phyloP scores from a whole-genome alignment of 805 yeast species.

The Ogataea nitratoaversa region DNA sequence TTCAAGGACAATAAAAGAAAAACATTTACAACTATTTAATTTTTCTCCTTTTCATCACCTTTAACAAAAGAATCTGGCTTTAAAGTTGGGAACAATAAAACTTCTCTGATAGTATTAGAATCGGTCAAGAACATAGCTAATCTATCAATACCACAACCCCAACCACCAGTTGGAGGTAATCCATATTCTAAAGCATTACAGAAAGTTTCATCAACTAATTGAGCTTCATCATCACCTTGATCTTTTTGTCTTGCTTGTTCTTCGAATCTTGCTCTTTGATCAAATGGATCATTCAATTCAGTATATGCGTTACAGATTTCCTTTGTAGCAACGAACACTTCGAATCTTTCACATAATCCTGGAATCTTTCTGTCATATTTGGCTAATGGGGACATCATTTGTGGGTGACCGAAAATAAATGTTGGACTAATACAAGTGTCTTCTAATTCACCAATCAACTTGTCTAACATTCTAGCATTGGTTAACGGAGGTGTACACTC shows the following conservation, averaged over 20 bases:
- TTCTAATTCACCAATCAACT: constrained; percentile 94
- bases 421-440: constrained; percentile 95
- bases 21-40: constrained; percentile 5
- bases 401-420: constrained; percentile 97
- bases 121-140: constrained; percentile 96
- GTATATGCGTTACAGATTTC: constrained; percentile 98
- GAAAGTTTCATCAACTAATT: constrained; percentile 92
- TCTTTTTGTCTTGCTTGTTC: constrained; percentile 98
- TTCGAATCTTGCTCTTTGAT: constrained; percentile 95
- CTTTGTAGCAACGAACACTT: constrained; percentile 97
- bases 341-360: constrained; percentile 97
- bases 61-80: constrained; percentile 71
- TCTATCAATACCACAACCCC: constrained; percentile 99
- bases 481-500: constrained; percentile 90
- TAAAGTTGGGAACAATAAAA: constrained; percentile 95
- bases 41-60: constrained; percentile 31
- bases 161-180: constrained; percentile 98
- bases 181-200: constrained; percentile 97
- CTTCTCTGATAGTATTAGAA: constrained; percentile 96
- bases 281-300: constrained; percentile 98
- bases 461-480: constrained; percentile 98
- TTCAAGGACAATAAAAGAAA: background rate
- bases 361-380: constrained; percentile 89
- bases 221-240: constrained; percentile 99
- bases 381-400: constrained; percentile 99